phyloP scores from a whole-genome alignment of 331 rosid species.

The Malus hybrid region DNA sequence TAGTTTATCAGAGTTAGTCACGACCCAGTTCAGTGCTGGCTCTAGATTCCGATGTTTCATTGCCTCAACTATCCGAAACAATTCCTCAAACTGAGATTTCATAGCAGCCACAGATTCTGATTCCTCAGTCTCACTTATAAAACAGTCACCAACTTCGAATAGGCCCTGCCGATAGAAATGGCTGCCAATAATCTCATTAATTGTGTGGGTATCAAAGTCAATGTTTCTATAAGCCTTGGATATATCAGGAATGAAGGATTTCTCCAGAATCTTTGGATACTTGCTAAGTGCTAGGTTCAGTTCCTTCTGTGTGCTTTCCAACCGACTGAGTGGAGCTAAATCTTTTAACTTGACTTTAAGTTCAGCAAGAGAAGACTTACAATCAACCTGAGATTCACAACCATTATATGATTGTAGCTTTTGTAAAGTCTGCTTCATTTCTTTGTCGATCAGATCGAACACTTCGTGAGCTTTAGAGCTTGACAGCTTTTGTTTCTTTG shows the following conservation, averaged over 20 bases:
- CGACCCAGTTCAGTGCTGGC: constrained; percentile 86
- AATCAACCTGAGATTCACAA: constrained; percentile 28
- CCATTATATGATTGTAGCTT: constrained; percentile 40
- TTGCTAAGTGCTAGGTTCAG: constrained; percentile 68
- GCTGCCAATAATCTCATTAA: constrained; percentile 66
- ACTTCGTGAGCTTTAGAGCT: constrained; percentile 71
- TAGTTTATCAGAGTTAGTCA: constrained; percentile 50
- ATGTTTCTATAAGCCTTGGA: constrained; percentile 80
- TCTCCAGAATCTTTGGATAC: constrained; percentile 76
- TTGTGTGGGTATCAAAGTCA: constrained; percentile 46
- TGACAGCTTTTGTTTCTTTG: constrained; percentile 86
- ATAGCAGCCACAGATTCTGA: constrained; percentile 46
- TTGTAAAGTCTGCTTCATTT: constrained; percentile 45
- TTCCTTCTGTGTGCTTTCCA: constrained; percentile 73
- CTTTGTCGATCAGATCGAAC: constrained; percentile 54
- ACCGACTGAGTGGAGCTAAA: constrained; percentile 46
- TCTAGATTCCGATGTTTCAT: constrained; percentile 52
- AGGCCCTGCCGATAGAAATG: constrained; percentile 83
- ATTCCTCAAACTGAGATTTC: constrained; percentile 68
- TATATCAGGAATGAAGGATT: constrained; percentile 75
- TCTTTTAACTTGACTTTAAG: constrained; percentile 52
- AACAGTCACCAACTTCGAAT: constrained; percentile 74
- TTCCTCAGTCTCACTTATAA: constrained; percentile 49
- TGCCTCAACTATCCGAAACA: constrained; percentile 75
- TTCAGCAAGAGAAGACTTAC: constrained; percentile 40